Conservation (phyloP, 768 basidiomycete species). For the Daedaleopsis sinensis region DNA sequence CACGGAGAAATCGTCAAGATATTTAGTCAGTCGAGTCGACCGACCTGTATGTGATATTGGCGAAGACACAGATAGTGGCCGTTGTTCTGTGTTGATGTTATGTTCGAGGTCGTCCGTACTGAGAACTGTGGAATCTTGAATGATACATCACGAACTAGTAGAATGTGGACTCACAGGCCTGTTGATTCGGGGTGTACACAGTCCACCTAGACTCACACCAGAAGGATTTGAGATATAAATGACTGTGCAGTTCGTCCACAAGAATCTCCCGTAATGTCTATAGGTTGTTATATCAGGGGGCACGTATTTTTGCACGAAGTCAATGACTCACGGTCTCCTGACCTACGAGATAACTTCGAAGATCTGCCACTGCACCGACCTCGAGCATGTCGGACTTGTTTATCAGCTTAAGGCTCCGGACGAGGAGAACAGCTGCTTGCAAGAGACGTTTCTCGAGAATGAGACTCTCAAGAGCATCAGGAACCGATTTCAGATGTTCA, state of each 20-base stretch:
- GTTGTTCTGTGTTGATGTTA: slow-evolving; percentile 23
- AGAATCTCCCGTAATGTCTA: slow-evolving; percentile 92
- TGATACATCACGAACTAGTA: not conserved
- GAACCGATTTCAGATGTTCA: slow-evolving; percentile 87
- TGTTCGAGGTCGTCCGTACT: slow-evolving; percentile 68
- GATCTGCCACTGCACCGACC: slow-evolving; percentile 91
- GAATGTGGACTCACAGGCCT: slow-evolving; percentile 56
- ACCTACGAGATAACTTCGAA: slow-evolving; percentile 78
- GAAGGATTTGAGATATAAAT: slow-evolving; percentile 96
- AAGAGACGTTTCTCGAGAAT: slow-evolving; percentile 94
- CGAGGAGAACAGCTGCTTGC: slow-evolving; percentile 84
- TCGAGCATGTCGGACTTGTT: slow-evolving; percentile 93
- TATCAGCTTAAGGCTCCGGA: slow-evolving; percentile 87
- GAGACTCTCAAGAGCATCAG: slow-evolving; percentile 90
- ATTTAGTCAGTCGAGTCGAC: slow-evolving; percentile 59
- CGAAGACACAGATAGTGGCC: slow-evolving; percentile 40
- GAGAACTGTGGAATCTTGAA: slow-evolving; percentile 49
- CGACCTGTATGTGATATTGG: slow-evolving; percentile 43
- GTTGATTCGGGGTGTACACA: slow-evolving; percentile 79
- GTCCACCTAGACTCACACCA: slow-evolving; percentile 96
- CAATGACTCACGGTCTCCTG: slow-evolving; percentile 78
- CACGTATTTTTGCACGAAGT: not conserved
- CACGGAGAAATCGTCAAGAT: slow-evolving; percentile 62
- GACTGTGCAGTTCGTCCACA: slow-evolving; percentile 93
- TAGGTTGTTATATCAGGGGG: slow-evolving; percentile 5